Conservation (phyloP, 345 rosid species). For the Brassica rapa region DNA sequence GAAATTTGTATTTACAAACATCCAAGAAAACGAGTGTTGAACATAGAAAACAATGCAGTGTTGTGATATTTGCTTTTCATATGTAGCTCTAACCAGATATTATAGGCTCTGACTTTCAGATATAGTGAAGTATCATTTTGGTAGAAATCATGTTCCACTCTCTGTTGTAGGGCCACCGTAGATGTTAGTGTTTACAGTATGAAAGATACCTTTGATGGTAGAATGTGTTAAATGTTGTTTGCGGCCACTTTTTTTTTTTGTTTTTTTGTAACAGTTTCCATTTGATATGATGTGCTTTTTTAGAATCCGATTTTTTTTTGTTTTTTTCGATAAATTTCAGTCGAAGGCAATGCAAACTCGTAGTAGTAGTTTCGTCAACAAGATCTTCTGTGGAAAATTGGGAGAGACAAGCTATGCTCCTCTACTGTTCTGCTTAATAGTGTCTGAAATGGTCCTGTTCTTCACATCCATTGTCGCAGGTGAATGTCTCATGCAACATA, state of each 20-base stretch:
- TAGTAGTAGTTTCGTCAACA: conserved; percentile 47
- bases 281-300: background rate
- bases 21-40: no score
- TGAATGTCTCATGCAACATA: conserved; percentile 31
- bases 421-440: conserved; percentile 54
- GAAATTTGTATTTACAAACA: no score
- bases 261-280: background rate
- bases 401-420: conserved; percentile 75
- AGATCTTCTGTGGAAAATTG: conserved; percentile 54
- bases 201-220: conserved; percentile 1
- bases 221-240: background rate
- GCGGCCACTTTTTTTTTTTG: background rate
- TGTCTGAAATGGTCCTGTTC: conserved; percentile 60
- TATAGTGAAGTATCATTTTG: conserved; percentile 5
- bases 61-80: no score
- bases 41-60: no score
- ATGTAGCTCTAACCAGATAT: no score
- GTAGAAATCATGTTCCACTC: background rate
- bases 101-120: background rate
- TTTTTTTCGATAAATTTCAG: conserved; percentile 43
- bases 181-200: conserved; percentile 18
- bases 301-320: background rate
- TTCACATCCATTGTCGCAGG: conserved; percentile 72
- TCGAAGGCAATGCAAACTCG: conserved; percentile 55
- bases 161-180: conserved; percentile 10